These are phyloP conservation scores for Sergeia podlipaevii DNA, from an alignment of 208 protist species.

Conservation along the genomic window DNA sequence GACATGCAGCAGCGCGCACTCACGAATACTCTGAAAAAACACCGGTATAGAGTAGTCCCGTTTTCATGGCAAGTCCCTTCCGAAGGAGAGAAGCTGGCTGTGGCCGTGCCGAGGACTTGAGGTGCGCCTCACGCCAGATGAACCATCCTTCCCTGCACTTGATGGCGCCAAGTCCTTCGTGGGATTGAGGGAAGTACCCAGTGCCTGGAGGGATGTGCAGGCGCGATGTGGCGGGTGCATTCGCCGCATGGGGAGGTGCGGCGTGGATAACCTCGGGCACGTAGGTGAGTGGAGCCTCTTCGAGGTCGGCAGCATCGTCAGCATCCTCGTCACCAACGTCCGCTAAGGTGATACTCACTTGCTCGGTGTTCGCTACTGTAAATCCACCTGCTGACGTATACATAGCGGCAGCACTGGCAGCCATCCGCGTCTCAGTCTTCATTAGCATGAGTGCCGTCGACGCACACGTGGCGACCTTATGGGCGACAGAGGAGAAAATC, in stretches of 20 bases:
- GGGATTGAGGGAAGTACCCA: constrained; percentile 67
- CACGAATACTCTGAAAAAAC: constrained; percentile 66
- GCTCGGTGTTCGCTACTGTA: background rate
- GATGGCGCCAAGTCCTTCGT: constrained; percentile 59
- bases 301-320: constrained; percentile 12
- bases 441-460: constrained; percentile 2
- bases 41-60: constrained; percentile 56
- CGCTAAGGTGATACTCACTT: background rate
- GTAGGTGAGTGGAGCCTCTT: constrained; percentile 31
- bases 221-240: background rate
- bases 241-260: constrained; percentile 9
- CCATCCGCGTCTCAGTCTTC: background rate
- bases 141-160: constrained; percentile 80
- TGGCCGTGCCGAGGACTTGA: constrained; percentile 42
- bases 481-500: constrained; percentile 3
- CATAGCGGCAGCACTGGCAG: background rate
- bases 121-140: constrained; percentile 59
- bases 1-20: background rate
- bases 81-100: constrained; percentile 69
- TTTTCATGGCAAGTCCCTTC: constrained; percentile 85
- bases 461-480: constrained; percentile 11
- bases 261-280: constrained; percentile 42
- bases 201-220: constrained; percentile 55
- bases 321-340: background rate
- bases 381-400: background rate